Evolutionary conservation across 352 stramenopile genomes (phyloP).

Genomic region (Sclerospora graminicola): DNA sequence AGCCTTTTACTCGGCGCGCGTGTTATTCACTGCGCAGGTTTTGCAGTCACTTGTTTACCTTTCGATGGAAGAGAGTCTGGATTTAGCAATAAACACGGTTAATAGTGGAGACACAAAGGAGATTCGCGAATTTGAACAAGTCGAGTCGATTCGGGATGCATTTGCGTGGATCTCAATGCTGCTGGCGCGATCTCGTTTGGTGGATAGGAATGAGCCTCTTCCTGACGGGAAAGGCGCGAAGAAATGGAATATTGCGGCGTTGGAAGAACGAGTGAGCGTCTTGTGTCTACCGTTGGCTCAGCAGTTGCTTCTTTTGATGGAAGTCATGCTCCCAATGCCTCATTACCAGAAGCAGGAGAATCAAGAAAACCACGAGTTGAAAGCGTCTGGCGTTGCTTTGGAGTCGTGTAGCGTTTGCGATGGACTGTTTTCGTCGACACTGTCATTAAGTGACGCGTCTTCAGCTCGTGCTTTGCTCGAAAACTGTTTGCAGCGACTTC

Average conservation of each 20-base stretch:
- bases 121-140: constrained; percentile 34
- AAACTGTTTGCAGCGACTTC: constrained; percentile 39
- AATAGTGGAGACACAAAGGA: constrained; percentile 2
- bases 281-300: constrained; percentile 48
- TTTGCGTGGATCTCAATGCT: constrained; percentile 41
- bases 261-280: constrained; percentile 36
- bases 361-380: constrained; percentile 1
- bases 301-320: constrained; percentile 49
- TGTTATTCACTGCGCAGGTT: constrained; percentile 48
- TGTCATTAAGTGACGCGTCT: constrained; percentile 3
- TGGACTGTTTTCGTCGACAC: constrained; percentile 29
- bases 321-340: constrained; percentile 31
- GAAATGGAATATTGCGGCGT: constrained; percentile 14
- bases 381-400: constrained; percentile 1
- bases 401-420: constrained; percentile 56
- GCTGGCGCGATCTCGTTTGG: constrained; percentile 31
- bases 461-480: constrained; percentile 23
- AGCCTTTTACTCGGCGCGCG: constrained; percentile 40
- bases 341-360: constrained; percentile 12
- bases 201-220: no score
- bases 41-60: constrained; percentile 45
- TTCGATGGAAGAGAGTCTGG: constrained; percentile 8
- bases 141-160: constrained; percentile 52
- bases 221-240: not conserved
- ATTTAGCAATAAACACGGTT: constrained; percentile 1